Percentiles rank a stretch among this genome's conserved stretches.
These are phyloP conservation scores for Immersiporthe knoxdaviesiana DNA, from an alignment of 2,329 filamentous ascomycete species.

Conservation along the genomic window DNA sequence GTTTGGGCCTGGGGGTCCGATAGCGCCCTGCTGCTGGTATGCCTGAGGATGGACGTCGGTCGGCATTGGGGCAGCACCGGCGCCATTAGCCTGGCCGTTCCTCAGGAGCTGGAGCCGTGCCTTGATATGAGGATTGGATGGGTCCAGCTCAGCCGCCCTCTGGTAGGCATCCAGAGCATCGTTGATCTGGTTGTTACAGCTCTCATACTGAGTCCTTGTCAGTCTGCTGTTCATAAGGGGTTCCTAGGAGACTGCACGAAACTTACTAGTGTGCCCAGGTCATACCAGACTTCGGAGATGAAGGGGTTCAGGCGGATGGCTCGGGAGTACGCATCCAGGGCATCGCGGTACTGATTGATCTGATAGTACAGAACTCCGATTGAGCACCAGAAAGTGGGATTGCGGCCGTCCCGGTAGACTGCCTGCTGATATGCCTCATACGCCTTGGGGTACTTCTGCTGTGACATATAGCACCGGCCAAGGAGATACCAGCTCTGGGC, in stretches of 20 bases:
- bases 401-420: constrained; percentile 95
- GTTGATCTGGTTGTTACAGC: constrained; percentile 97
- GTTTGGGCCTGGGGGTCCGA: constrained; percentile 82
- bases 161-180: constrained; percentile 96
- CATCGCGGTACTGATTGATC: constrained; percentile 99
- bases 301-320: constrained; percentile 96
- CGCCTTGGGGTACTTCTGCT: constrained; percentile 97
- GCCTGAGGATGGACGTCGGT: constrained; percentile 96
- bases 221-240: constrained; percentile 32
- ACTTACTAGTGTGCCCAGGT: constrained; percentile 88
- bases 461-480: constrained; percentile 98
- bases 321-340: constrained; percentile 94
- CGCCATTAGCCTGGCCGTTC: constrained; percentile 73
- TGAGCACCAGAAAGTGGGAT: constrained; percentile 99
- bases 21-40: constrained; percentile 82
- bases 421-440: constrained; percentile 99
- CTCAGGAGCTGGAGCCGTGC: constrained; percentile 87
- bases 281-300: constrained; percentile 99
- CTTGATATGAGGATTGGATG: constrained; percentile 93
- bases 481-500: constrained; percentile 99
- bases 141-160: constrained; percentile 91
- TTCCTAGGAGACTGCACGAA: constrained; percentile 29
- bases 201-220: constrained; percentile 73
- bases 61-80: constrained; percentile 82
- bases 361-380: constrained; percentile 99